phyloP scores from a whole-genome alignment of 1,284 basidiomycete genomes.

The Anthracocystis walkeri region DNA sequence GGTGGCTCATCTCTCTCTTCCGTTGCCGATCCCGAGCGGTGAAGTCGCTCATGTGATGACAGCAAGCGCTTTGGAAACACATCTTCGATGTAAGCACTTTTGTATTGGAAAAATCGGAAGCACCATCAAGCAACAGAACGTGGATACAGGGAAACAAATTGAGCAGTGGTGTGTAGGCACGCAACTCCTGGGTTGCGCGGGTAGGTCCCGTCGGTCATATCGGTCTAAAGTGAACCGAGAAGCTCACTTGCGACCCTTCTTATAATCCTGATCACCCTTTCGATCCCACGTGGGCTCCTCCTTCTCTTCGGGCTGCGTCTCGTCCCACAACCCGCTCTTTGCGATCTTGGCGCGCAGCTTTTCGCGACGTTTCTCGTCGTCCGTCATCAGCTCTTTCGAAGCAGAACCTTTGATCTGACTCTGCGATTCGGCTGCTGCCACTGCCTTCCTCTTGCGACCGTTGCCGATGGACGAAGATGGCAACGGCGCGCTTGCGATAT shows the following conservation, averaged over 20 bases:
- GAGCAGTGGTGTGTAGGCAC: no score
- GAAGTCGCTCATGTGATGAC: background rate
- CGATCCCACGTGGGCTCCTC: constrained; percentile 62
- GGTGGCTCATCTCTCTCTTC: no score
- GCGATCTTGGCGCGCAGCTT: constrained; percentile 40
- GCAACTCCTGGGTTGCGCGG: no score
- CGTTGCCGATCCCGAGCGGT: constrained; percentile 1
- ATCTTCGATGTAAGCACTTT: background rate
- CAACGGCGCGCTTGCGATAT: constrained; percentile 37
- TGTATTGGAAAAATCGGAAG: background rate
- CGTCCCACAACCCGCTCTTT: constrained; percentile 58
- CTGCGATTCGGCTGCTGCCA: constrained; percentile 14
- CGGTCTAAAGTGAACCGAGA: background rate
- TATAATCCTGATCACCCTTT: constrained; percentile 58
- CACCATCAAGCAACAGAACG: background rate
- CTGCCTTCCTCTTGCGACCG: constrained; percentile 34
- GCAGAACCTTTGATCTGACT: background rate
- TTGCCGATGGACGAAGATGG: constrained; percentile 27
- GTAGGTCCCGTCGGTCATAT: no score
- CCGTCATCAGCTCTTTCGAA: constrained; percentile 2
- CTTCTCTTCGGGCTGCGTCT: constrained; percentile 62
- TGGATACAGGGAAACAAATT: background rate
- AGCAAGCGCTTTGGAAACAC: background rate
- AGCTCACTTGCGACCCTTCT: constrained; percentile 43
- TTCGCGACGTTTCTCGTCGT: constrained; percentile 37